Conservation (phyloP, 2,329 filamentous ascomycete genomes). For the Apiospora sp. region DNA sequence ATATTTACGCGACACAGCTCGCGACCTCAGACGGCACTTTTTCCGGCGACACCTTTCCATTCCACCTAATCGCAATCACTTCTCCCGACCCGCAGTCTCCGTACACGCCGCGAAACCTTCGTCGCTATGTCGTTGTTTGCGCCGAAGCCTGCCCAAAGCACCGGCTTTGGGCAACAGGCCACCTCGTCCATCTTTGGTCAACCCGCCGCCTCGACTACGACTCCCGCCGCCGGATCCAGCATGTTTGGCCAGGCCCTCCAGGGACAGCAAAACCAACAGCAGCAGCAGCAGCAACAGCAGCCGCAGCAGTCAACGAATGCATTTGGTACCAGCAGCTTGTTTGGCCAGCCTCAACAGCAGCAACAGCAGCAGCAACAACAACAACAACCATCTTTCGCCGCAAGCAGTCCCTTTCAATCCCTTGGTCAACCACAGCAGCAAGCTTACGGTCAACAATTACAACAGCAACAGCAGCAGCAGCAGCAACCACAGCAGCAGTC, state of each 20-base stretch:
- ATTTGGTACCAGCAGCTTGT: slow-evolving; percentile 42
- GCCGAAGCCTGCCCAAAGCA: slow-evolving; percentile 26
- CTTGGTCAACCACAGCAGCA: slow-evolving; percentile 43
- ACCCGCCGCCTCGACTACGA: slow-evolving; percentile 32
- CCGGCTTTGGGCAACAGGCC: slow-evolving; percentile 40
- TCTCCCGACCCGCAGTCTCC: background rate
- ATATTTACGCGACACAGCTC: slow-evolving; percentile 9
- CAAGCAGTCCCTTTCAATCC: slow-evolving; percentile 34
- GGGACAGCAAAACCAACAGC: slow-evolving; percentile 46
- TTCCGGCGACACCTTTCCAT: background rate
- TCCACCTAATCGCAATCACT: background rate
- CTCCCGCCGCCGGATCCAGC: slow-evolving; percentile 27
- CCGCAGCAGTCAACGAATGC: slow-evolving; percentile 38
- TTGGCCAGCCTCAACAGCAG: slow-evolving; percentile 51
- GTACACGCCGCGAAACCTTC: slow-evolving; percentile 41
- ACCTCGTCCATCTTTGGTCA: slow-evolving; percentile 39
- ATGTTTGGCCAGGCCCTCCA: slow-evolving; percentile 33
- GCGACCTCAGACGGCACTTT: background rate
- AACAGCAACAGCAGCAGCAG: slow-evolving; percentile 48
- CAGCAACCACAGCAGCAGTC: slow-evolving; percentile 31
- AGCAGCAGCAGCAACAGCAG: slow-evolving; percentile 51
- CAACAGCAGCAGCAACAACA: slow-evolving; percentile 41
- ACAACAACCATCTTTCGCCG: slow-evolving; percentile 31
- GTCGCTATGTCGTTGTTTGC: slow-evolving; percentile 45
- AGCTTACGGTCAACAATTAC: slow-evolving; percentile 50